Evolutionary conservation across 2,329 filamentous ascomycete genomes (phyloP), one percentile per base, ranked within the genome.

Genomic region (Truncatella angustata): DNA sequence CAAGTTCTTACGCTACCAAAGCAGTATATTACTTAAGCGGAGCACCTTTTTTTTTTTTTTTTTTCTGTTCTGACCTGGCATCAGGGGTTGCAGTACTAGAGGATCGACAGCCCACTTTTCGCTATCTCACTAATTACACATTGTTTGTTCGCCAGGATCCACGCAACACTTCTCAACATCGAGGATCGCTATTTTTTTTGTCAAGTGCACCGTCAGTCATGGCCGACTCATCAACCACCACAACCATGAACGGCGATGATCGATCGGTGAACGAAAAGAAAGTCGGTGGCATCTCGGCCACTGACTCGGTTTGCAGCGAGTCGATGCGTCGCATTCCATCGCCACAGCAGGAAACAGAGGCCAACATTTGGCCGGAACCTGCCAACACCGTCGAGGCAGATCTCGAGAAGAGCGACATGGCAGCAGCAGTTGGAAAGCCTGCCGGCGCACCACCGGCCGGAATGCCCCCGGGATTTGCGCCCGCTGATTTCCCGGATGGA

Each of bases 401-500:
- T n/a, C 4, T 51, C 7, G 49, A 51, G 37, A 51, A 51, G 21
- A 26, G 26, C 26, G 28, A 18, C 14, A 16, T 34, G 10, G 49
- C 28, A 14, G 24, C 32, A 14, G 24, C 39, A 20, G 1, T n/a
- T n/a, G n/a, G 23, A 18, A 45, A 35, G 40, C 49, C 49, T 12
- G 47, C 36, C 16, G 47, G 47, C 21, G 49, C 49, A 18, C 49
- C 49, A 14, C 49, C 49, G 11, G 47, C 36, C 16, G 47, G 47
- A 16, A 39, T 39, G 26, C 49, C 49, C 12, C 49, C 49, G 10
- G 49, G 49, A 7, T 44, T 51, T 18, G 24, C 49, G 23, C 49
- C 44, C 12, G 66, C 67, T n/a, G 77, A 80, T 56, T 84, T 83
- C 52, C 82, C 82, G 1, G 82, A 86, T 59, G 82, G 82, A 36